Base-by-base conservation (phyloP, 345 rosid species). In the Brassica juncea region DNA sequence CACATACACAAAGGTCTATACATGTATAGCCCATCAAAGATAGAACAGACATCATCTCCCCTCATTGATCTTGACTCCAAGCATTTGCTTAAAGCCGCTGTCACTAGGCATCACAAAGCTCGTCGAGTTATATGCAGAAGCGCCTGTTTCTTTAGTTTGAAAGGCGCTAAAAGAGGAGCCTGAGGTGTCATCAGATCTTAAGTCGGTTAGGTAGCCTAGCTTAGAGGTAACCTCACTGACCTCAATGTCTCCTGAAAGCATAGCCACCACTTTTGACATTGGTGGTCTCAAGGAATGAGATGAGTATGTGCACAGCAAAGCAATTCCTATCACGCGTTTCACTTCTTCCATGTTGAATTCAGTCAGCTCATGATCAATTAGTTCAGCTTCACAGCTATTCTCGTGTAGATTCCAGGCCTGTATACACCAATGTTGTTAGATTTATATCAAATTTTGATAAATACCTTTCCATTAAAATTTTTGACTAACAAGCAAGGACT, bases 221-320 rank as follows among this genome's bases (percentile, higher is more conserved):
- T 77, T 84, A 3, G 72, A 52, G 52, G 84, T 76, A 19, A 74
- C 84, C 14, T 70, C 65, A 35, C 74, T 77, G 37, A 90, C 90
- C 78, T 89, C 92, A 12, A 72, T 58, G 72, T 92, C 95, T 68
- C 92, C 91, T 0, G 85, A 82, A 5, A 92, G 76, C 97, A 92
- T 89, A 11, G 86, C 88, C 16, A 89, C 82, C 2, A 87, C 91
- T 6, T 88, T 80, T 2, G 95, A 89, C 92, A 92, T 87, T 6
- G 85, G 28, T 65, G 95, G 92, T 63, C 93, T 74, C 4, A 72
- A 57, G 6, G 31, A 16, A 30, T 87, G 88, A 30, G 90, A 73
- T 52, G 94, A 39, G 62, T 88, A 92, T 37, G 90, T 74, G 83
- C 95, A 88, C 63, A 89, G 21, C 47, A 92, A 86, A 71, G 88